These are phyloP conservation scores for Wallemia ichthyophaga DNA, from an alignment of 1,284 basidiomycete species.

Conservation along the genomic window DNA sequence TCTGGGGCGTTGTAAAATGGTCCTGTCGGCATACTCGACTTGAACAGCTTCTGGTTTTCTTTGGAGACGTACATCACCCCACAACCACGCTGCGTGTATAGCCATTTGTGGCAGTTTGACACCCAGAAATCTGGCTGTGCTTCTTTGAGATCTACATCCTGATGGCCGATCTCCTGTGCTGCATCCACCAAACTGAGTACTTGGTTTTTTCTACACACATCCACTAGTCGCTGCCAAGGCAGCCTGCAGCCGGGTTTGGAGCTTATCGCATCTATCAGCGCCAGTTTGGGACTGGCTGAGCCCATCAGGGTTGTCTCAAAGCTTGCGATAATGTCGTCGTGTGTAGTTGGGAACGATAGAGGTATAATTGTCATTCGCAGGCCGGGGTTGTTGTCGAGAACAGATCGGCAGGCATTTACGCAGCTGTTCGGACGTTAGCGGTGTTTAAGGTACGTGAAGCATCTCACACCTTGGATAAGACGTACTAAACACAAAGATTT, in stretches of 20 bases:
- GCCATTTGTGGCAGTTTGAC: slow-evolving; percentile 7
- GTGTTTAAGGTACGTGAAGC: neutral
- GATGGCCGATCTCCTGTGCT: slow-evolving; percentile 43
- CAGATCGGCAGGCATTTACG: neutral
- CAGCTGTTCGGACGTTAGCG: slow-evolving; percentile 26
- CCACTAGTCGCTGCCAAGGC: slow-evolving; percentile 50
- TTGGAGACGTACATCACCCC: slow-evolving; percentile 10
- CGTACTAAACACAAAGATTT: neutral
- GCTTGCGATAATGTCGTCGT: slow-evolving; percentile 24
- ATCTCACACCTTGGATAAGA: neutral
- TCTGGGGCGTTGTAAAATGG: neutral
- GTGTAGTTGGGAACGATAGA: slow-evolving; percentile 32
- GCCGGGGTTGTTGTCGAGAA: slow-evolving; percentile 24
- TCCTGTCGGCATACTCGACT: neutral
- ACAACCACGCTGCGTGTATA: slow-evolving; percentile 9
- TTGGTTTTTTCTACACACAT: slow-evolving; percentile 34
- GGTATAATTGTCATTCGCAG: slow-evolving; percentile 24
- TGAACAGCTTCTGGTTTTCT: neutral
- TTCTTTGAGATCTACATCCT: slow-evolving; percentile 13
- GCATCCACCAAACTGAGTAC: slow-evolving; percentile 45
- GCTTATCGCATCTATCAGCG: slow-evolving; percentile 41
- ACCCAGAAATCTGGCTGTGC: slow-evolving; percentile 12
- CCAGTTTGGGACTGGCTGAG: slow-evolving; percentile 22
- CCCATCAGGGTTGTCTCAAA: slow-evolving; percentile 21
- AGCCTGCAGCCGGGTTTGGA: slow-evolving; percentile 37